A percentile compares a stretch with the other conserved stretches of the same genome.
Conservation (phyloP, 163 green algal species). For the Chlorella variabilis region DNA sequence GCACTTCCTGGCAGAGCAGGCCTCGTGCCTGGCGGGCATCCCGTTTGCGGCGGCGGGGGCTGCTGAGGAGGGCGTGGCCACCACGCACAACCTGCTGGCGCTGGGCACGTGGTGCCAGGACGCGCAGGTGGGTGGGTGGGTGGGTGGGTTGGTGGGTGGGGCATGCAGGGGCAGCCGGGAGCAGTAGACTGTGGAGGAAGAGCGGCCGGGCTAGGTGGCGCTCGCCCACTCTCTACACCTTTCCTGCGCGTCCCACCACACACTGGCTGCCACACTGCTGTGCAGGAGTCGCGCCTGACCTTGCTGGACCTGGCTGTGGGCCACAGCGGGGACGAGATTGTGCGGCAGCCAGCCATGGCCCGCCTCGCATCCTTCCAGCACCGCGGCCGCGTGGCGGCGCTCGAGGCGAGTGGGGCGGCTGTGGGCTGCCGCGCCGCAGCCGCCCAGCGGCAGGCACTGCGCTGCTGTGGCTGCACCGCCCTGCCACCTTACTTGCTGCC, state of each 20-base stretch:
- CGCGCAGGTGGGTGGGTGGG: neutral
- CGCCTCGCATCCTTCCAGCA: slow-evolving; percentile 30
- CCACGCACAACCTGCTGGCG: slow-evolving; percentile 30
- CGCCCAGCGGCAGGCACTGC: too few species aligned
- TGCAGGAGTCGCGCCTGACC: slow-evolving; percentile 35
- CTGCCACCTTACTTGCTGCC: neutral
- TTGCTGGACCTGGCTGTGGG: slow-evolving; percentile 16
- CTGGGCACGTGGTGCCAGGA: slow-evolving; percentile 29
- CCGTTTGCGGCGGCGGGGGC: slow-evolving; percentile 29
- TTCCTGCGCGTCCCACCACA: too few species aligned
- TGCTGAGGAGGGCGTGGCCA: neutral
- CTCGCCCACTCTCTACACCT: too few species aligned
- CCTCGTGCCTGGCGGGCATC: neutral
- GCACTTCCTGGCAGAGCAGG: slow-evolving; percentile 31
- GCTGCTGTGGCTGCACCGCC: neutral
- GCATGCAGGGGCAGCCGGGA: too few species aligned
- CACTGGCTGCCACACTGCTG: too few species aligned
- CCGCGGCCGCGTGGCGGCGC: slow-evolving; percentile 12
- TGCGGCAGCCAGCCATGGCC: slow-evolving; percentile 9
- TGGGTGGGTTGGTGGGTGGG: too few species aligned
- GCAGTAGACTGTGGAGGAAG: too few species aligned
- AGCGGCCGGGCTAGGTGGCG: too few species aligned
- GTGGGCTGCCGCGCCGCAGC: neutral
- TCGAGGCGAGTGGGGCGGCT: slow-evolving; percentile 5
- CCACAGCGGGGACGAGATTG: slow-evolving; percentile 22